Evolutionary conservation across 2,329 filamentous ascomycete species (phyloP).

Genomic region (Aciculosporium take): DNA sequence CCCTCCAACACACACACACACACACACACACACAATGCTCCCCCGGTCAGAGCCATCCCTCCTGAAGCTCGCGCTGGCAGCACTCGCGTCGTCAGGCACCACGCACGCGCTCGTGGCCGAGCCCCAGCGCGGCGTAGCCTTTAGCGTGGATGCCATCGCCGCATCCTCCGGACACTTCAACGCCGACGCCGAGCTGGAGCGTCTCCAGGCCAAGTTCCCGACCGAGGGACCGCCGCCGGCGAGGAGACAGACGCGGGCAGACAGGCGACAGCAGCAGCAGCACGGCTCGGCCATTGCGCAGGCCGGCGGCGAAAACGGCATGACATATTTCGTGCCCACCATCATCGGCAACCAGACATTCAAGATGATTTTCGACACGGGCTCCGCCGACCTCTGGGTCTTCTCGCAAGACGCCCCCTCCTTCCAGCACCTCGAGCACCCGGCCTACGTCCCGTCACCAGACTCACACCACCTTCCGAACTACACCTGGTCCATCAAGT

Average conservation of each 20-base stretch:
- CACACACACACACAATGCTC: no score
- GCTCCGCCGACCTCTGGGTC: not conserved
- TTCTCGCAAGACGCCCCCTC: not conserved
- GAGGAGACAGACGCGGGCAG: not conserved
- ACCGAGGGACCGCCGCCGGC: not conserved
- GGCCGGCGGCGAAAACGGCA: no score
- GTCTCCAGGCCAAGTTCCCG: no score
- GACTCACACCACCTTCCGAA: not conserved
- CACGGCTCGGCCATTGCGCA: no score
- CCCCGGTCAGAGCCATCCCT: no score
- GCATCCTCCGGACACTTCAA: not conserved
- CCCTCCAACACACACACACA: no score
- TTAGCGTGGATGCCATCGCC: not conserved
- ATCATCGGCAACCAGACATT: constrained; percentile 44
- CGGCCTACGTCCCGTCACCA: not conserved
- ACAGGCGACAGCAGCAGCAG: no score
- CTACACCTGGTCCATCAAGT: not conserved
- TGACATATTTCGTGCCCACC: constrained; percentile 19
- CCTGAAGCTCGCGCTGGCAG: not conserved
- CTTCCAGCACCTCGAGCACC: not conserved
- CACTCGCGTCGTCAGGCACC: not conserved
- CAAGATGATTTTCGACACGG: not conserved
- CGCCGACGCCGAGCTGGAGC: not conserved
- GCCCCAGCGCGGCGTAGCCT: not conserved
- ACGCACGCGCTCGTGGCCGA: not conserved